A percentile compares a stretch with the other conserved stretches of the same genome.
phyloP scores from a whole-genome alignment of 2,329 filamentous ascomycete genomes.

The Cryphonectria radicalis region DNA sequence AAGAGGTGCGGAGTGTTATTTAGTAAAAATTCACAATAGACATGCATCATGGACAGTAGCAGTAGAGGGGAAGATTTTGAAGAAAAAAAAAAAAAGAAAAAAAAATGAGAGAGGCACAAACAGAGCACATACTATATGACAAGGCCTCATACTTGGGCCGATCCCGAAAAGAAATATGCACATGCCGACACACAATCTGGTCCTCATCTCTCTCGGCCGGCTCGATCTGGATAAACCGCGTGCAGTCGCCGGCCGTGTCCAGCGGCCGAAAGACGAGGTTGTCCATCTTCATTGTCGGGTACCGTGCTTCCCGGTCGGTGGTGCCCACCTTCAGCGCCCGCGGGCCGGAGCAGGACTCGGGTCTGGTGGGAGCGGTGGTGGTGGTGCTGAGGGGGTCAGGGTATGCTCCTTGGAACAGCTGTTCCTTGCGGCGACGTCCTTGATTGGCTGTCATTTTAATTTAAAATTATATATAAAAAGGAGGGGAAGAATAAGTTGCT shows the following conservation, averaged over 20 bases:
- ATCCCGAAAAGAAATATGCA: constrained; percentile 28
- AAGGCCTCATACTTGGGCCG: constrained; percentile 34
- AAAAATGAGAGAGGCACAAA: neutral
- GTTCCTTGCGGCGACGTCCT: neutral
- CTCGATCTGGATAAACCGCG: constrained; percentile 28
- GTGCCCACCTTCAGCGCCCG: neutral
- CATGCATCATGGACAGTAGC: neutral
- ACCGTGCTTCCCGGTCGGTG: neutral
- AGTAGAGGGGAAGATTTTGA: no score
- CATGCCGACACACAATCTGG: constrained; percentile 28
- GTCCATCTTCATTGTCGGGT: constrained; percentile 1
- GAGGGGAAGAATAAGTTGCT: no score
- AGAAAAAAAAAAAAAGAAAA: neutral
- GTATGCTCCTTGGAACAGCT: neutral
- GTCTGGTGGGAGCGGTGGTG: neutral
- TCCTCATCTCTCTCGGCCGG: constrained; percentile 18
- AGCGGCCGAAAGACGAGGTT: neutral
- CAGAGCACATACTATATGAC: constrained; percentile 31
- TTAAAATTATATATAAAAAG: neutral
- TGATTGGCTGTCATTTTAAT: neutral
- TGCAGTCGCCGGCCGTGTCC: constrained; percentile 22
- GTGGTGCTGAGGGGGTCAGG: neutral
- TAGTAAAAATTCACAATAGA: no score
- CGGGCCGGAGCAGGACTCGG: neutral
- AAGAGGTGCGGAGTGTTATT: no score